These are phyloP conservation scores for Sugiyamaella xylanicola DNA, from an alignment of 1,139 yeast species.

Conservation along the genomic window DNA sequence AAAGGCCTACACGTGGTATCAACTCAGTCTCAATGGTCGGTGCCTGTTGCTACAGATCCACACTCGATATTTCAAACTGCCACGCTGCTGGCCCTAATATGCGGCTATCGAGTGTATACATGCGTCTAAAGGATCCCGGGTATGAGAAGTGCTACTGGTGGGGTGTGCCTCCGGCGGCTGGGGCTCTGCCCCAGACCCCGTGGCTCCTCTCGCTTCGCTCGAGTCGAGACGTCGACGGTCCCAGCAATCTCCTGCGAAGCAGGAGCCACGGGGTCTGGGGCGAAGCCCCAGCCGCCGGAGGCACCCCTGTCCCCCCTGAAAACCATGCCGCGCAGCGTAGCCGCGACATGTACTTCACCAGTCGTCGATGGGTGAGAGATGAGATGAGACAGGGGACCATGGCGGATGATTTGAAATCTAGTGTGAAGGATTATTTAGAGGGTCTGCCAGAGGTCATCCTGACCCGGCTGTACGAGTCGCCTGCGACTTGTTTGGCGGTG, in stretches of 20 bases:
- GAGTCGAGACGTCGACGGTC: neutral
- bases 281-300: too few relatives aligned
- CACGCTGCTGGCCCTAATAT: neutral
- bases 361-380: neutral
- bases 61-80: neutral
- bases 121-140: neutral
- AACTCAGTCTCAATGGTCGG: neutral
- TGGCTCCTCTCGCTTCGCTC: neutral
- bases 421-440: slow-evolving; percentile 87
- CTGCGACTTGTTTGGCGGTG: slow-evolving; percentile 93
- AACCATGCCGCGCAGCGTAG: too few relatives aligned
- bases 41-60: neutral
- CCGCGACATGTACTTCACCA: neutral
- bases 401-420: slow-evolving; percentile 44
- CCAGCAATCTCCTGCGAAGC: too few relatives aligned
- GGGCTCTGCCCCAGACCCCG: slow-evolving; percentile 1
- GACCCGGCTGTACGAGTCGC: slow-evolving; percentile 72
- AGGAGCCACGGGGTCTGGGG: too few relatives aligned
- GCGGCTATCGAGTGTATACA: neutral
- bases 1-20: neutral
- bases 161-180: neutral
- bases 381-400: neutral
- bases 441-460: slow-evolving; percentile 85
- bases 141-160: neutral
- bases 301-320: too few relatives aligned